These are phyloP conservation scores for Stagonosporopsis rhizophila DNA, from an alignment of 2,329 filamentous ascomycete genomes.

Conservation along the genomic window DNA sequence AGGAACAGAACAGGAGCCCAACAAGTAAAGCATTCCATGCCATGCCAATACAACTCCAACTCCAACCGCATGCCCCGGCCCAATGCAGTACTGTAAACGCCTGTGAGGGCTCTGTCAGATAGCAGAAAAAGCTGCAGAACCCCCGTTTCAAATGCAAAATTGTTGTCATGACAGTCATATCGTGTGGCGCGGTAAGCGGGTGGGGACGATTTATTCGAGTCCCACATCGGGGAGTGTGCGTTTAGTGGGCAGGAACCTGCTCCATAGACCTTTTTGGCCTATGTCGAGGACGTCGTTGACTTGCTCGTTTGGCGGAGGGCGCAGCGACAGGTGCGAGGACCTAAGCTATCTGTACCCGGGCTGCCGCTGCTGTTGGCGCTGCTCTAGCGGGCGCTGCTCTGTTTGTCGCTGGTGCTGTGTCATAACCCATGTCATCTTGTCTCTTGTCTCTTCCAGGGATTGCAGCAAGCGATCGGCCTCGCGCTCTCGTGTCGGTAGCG, in stretches of 20 bases:
- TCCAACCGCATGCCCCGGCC: not conserved
- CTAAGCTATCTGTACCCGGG: conserved; percentile 13
- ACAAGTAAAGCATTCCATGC: not conserved
- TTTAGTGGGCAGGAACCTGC: not conserved
- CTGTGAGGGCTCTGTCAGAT: conserved; percentile 1
- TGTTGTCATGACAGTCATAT: conserved; percentile 14
- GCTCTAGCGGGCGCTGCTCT: conserved; percentile 28
- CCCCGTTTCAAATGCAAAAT: conserved; percentile 19
- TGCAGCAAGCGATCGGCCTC: conserved; percentile 67
- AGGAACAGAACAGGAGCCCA: not conserved
- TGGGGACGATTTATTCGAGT: not conserved
- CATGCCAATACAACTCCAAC: conserved; percentile 7
- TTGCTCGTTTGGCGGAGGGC: not conserved
- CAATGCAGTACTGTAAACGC: conserved; percentile 18
- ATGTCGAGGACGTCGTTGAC: not conserved
- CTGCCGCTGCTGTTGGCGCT: conserved; percentile 34
- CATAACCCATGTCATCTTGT: conserved; percentile 76
- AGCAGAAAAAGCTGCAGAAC: not conserved
- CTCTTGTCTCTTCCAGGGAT: conserved; percentile 66
- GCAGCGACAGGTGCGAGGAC: conserved; percentile 7
- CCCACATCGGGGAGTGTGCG: not conserved
- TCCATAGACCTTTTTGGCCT: not conserved
- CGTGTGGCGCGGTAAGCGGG: not conserved
- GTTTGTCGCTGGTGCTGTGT: conserved; percentile 41
- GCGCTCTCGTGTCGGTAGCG: conserved; percentile 63